Evolutionary conservation across 2,329 filamentous ascomycete species (phyloP).

Genomic region (Colletotrichum horii): DNA sequence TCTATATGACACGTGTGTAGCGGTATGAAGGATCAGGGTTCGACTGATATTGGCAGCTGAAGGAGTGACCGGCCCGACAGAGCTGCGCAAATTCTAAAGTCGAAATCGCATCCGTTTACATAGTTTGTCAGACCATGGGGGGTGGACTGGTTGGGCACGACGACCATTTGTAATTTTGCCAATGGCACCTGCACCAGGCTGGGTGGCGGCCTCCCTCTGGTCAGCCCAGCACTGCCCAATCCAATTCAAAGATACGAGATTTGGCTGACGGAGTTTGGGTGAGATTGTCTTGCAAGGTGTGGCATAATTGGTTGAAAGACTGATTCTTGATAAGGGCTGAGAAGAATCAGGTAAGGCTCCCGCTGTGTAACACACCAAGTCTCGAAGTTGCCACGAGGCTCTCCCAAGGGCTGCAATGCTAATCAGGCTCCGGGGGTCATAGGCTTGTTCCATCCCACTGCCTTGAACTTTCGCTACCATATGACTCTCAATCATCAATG

Average conservation of each 20-base stretch:
- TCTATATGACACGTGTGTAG: background rate
- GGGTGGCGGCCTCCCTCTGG: background rate
- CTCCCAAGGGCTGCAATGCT: no score
- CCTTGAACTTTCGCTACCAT: no score
- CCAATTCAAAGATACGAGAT: no score
- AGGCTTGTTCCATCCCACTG: no score
- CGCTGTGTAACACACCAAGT: no score
- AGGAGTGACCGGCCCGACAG: background rate
- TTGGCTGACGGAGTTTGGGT: accelerated
- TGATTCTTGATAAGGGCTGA: no score
- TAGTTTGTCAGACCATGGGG: background rate
- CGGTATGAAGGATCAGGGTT: background rate
- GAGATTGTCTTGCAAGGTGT: accelerated
- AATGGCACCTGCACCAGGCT: accelerated
- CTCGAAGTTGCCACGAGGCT: no score
- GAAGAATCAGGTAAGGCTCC: no score
- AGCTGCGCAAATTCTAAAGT: background rate
- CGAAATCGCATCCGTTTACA: background rate
- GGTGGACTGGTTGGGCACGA: background rate
- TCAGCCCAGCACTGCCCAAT: background rate
- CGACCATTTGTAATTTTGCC: background rate
- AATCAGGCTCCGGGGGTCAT: no score
- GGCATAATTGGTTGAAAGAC: no score
- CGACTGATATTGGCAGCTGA: background rate
- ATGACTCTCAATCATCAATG: no score